These are phyloP conservation scores for Xanthoconium purpureum DNA, from an alignment of 768 basidiomycete species.

Conservation along the genomic window DNA sequence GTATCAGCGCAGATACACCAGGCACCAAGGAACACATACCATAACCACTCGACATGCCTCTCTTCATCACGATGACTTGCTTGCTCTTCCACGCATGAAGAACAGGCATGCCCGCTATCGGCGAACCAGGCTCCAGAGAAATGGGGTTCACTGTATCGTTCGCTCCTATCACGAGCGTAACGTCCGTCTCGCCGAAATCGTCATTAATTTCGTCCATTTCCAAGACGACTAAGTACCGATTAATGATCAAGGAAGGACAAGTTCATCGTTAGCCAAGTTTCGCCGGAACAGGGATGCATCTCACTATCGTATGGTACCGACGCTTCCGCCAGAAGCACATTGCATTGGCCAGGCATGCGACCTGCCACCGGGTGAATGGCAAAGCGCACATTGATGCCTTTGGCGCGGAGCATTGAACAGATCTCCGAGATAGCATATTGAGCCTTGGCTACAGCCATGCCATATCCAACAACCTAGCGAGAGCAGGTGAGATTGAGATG, in stretches of 20 bases:
- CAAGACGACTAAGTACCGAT: constrained; percentile 57
- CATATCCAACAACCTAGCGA: constrained; percentile 73
- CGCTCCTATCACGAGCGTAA: constrained; percentile 88
- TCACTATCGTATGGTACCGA: constrained; percentile 86
- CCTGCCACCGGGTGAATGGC: constrained; percentile 90
- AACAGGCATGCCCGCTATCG: constrained; percentile 92
- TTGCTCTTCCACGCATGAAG: constrained; percentile 93
- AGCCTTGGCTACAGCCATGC: constrained; percentile 91
- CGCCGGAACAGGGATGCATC: constrained; percentile 21
- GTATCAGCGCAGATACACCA: neutral
- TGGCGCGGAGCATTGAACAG: constrained; percentile 64
- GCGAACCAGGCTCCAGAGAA: constrained; percentile 78
- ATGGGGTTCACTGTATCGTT: constrained; percentile 94
- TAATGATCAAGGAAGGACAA: neutral
- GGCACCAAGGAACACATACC: constrained; percentile 42
- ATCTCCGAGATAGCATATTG: constrained; percentile 81
- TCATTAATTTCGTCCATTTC: constrained; percentile 97
- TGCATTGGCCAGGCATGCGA: constrained; percentile 92
- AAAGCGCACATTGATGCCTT: constrained; percentile 78
- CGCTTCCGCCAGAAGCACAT: constrained; percentile 87
- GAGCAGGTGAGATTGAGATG: constrained; percentile 4
- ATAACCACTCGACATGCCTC: constrained; percentile 85
- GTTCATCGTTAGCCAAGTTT: neutral
- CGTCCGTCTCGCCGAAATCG: constrained; percentile 83
- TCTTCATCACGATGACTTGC: constrained; percentile 90